These are phyloP conservation scores for Talaromyces sp. DNA, from an alignment of 2,329 filamentous ascomycete species.

Conservation along the genomic window DNA sequence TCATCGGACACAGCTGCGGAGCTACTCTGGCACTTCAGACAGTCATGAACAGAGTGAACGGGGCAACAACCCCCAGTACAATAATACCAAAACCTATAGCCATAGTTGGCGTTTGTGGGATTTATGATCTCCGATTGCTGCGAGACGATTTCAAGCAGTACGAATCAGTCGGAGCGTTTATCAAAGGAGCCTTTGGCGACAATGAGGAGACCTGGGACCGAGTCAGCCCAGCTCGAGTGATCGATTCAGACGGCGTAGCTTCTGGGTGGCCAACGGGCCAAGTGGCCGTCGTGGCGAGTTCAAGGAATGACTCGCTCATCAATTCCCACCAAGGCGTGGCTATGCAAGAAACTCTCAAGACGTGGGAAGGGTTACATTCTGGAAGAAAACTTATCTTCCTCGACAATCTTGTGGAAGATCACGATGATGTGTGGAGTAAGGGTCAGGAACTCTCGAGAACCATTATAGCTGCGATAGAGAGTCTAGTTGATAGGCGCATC, in stretches of 20 bases:
- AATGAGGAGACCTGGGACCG: slow-evolving; percentile 32
- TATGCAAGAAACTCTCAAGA: slow-evolving; percentile 48
- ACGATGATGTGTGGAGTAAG: slow-evolving; percentile 39
- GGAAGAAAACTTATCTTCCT: slow-evolving; percentile 36
- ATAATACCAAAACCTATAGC: slow-evolving; percentile 25
- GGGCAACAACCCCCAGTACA: slow-evolving; percentile 3
- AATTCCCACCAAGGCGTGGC: slow-evolving; percentile 30
- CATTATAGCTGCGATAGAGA: slow-evolving; percentile 26
- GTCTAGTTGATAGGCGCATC: slow-evolving; percentile 12
- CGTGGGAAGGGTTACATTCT: slow-evolving; percentile 41
- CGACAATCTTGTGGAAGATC: slow-evolving; percentile 29
- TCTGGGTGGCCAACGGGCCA: slow-evolving; percentile 29
- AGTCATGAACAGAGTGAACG: slow-evolving; percentile 28
- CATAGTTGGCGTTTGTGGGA: slow-evolving; percentile 39
- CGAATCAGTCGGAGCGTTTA: slow-evolving; percentile 33
- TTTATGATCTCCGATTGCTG: slow-evolving; percentile 38
- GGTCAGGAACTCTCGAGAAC: slow-evolving; percentile 36
- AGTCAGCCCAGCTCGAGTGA: slow-evolving; percentile 33
- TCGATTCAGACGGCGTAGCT: slow-evolving; percentile 23
- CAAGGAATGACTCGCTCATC: slow-evolving; percentile 37
- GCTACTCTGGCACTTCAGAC: slow-evolving; percentile 42
- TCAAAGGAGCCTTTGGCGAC: slow-evolving; percentile 38
- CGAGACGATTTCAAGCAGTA: slow-evolving; percentile 27
- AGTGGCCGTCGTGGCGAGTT: slow-evolving; percentile 36
- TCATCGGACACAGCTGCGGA: slow-evolving; percentile 44